Percentiles rank a stretch among this genome's conserved stretches.
These are phyloP conservation scores for Leccinellum albellum DNA, from an alignment of 768 basidiomycete species.

Conservation along the genomic window DNA sequence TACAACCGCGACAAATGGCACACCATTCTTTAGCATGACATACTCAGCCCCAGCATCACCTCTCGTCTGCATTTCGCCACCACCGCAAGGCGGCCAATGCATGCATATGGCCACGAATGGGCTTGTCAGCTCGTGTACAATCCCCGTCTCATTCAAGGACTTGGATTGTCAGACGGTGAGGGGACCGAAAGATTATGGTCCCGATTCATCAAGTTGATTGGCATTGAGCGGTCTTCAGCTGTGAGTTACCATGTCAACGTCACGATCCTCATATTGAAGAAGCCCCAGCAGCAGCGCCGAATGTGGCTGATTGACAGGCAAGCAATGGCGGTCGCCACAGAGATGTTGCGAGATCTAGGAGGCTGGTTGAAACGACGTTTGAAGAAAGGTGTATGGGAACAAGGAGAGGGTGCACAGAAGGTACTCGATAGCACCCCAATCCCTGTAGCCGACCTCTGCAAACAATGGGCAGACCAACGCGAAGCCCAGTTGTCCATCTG, in stretches of 20 bases:
- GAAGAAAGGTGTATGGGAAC: neutral
- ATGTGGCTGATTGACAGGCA: neutral
- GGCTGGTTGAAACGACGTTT: neutral
- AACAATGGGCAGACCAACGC: neutral
- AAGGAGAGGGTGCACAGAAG: neutral
- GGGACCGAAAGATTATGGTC: slow-evolving; percentile 19
- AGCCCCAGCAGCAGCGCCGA: neutral
- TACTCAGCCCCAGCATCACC: neutral
- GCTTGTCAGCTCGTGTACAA: neutral
- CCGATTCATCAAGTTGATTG: neutral
- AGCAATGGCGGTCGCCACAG: neutral
- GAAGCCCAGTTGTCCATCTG: neutral
- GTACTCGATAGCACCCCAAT: neutral
- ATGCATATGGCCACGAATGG: too few species aligned
- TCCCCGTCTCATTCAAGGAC: neutral
- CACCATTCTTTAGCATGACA: neutral
- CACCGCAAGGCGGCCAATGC: too few species aligned
- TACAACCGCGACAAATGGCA: neutral
- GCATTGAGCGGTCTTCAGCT: neutral
- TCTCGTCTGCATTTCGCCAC: neutral
- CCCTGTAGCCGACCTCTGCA: neutral
- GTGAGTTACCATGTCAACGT: neutral
- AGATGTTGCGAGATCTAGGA: neutral
- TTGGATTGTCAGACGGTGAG: slow-evolving; percentile 18
- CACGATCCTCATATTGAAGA: neutral